phyloP scores from a whole-genome alignment of 2,329 filamentous ascomycete species.

The Pseudopithomyces maydicus region DNA sequence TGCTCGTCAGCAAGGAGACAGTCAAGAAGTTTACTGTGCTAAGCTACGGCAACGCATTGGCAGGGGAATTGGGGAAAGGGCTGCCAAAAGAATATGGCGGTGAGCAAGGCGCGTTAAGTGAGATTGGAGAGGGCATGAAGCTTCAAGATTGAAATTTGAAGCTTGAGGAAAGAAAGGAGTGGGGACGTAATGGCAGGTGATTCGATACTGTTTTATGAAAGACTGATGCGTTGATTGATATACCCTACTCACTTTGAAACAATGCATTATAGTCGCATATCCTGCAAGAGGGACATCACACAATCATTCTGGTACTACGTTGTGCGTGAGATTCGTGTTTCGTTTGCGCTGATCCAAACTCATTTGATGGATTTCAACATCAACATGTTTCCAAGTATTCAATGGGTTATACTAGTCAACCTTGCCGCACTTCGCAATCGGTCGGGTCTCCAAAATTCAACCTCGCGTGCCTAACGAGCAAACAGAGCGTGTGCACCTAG shows the following conservation, averaged over 20 bases:
- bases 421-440: too few relatives aligned
- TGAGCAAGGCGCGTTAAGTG: constrained; percentile 60
- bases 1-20: constrained; percentile 55
- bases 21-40: constrained; percentile 55
- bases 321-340: neutral
- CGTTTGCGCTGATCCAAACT: too few relatives aligned
- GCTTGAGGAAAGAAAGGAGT: neutral
- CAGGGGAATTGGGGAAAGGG: constrained; percentile 66
- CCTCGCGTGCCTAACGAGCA: too few relatives aligned
- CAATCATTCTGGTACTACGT: neutral
- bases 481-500: too few relatives aligned
- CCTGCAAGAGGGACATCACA: neutral
- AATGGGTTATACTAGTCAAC: too few relatives aligned
- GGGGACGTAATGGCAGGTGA: neutral
- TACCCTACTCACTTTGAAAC: neutral
- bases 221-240: neutral
- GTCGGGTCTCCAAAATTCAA: too few relatives aligned
- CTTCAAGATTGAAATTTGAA: constrained; percentile 24
- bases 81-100: constrained; percentile 83
- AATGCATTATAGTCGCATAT: neutral
- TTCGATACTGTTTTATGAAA: neutral
- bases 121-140: constrained; percentile 48
- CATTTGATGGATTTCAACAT: too few relatives aligned
- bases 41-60: constrained; percentile 68
- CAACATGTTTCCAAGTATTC: too few relatives aligned